Conservation (phyloP, 371 early-diverging fungal genomes). For the Lichtheimia corymbifera region DNA sequence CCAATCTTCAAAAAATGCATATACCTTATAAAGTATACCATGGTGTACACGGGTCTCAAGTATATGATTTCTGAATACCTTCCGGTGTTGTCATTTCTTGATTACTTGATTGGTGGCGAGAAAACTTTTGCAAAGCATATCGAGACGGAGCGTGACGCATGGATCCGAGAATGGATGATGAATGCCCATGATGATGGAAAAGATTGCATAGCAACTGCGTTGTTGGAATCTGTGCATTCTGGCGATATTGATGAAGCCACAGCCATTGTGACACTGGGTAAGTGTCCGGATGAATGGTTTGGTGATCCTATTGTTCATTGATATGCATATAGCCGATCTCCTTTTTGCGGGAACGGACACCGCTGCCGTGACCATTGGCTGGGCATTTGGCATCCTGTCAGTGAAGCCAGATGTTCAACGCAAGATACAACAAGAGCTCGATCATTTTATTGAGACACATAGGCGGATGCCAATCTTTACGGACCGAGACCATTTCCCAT, state of each 20-base stretch:
- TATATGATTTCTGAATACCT: conserved; percentile 4
- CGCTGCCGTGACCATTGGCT: conserved; percentile 9
- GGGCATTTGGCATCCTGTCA: conserved; percentile 14
- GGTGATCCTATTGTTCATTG: no score
- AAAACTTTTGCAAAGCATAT: neutral
- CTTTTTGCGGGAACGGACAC: conserved; percentile 16
- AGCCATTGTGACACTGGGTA: neutral
- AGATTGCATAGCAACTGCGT: conserved; percentile 4
- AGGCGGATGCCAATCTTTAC: conserved; percentile 20
- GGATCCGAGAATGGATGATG: conserved; percentile 1
- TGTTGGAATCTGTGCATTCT: neutral
- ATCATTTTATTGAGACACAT: conserved; percentile 14
- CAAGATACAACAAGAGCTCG: conserved; percentile 14
- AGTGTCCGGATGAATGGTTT: neutral
- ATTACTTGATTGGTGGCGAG: neutral
- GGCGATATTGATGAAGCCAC: no score
- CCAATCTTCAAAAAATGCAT: neutral
- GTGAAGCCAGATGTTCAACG: conserved; percentile 16
- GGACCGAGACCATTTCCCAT: conserved; percentile 20
- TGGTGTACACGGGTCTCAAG: conserved; percentile 1
- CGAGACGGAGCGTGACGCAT: neutral
- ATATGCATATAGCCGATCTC: conserved; percentile 9
- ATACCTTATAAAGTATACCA: neutral
- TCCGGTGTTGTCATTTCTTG: neutral
- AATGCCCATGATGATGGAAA: neutral